Evolutionary conservation across 129 eudicot genomes (phyloP).

Genomic region (Flaveria ramosissima): DNA sequence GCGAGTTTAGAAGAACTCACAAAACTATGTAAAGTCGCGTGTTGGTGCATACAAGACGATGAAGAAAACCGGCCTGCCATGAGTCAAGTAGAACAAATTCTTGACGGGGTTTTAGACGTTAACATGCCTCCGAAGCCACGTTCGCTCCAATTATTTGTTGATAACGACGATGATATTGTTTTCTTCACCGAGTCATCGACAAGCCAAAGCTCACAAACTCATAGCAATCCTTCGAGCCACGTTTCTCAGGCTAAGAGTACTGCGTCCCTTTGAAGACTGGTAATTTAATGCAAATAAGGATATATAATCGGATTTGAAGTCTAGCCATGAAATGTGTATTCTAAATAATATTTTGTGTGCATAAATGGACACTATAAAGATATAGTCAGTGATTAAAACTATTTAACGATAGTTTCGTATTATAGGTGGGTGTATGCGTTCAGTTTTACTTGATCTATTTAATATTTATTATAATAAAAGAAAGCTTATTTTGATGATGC

Average conservation of each 20-base stretch:
- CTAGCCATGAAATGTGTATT: not conserved
- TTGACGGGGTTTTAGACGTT: slow-evolving; percentile 72
- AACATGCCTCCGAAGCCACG: slow-evolving; percentile 64
- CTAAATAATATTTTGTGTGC: not conserved
- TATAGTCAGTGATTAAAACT: too few relatives aligned
- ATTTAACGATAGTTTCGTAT: too few relatives aligned
- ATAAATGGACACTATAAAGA: not conserved
- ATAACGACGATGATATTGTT: slow-evolving; percentile 37
- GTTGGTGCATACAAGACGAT: slow-evolving; percentile 82
- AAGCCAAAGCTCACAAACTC: slow-evolving; percentile 32
- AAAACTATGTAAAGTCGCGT: slow-evolving; percentile 61
- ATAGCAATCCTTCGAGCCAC: slow-evolving; percentile 32
- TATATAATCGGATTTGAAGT: not conserved
- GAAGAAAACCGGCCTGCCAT: slow-evolving; percentile 62
- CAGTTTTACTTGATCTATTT: too few relatives aligned
- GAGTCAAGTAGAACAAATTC: slow-evolving; percentile 75
- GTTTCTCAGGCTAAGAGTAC: slow-evolving; percentile 37
- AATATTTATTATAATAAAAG: too few relatives aligned
- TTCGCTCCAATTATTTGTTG: slow-evolving; percentile 40
- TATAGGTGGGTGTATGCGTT: too few relatives aligned
- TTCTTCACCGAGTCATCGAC: slow-evolving; percentile 50
- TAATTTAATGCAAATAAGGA: not conserved
- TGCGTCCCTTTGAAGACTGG: slow-evolving; percentile 1
- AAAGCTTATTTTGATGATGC: too few relatives aligned
- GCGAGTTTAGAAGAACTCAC: slow-evolving; percentile 56